phyloP scores from a whole-genome alignment of 1,139 yeast species.

The Debaryomyces robertsiae region DNA sequence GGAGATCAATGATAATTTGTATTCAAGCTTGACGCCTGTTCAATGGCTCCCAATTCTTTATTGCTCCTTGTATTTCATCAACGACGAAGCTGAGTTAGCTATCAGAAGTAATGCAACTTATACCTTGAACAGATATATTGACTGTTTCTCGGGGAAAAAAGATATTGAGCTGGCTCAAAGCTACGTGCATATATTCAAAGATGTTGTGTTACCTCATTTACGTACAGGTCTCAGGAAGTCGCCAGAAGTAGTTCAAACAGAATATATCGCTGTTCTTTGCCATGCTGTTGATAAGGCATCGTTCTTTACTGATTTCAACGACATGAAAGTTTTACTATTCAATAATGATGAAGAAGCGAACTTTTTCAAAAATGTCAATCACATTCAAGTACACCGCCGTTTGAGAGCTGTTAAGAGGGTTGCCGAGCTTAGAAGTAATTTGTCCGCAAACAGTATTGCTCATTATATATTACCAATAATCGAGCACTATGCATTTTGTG shows the following conservation, averaged over 20 bases:
- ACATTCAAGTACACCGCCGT: slow-evolving; percentile 84
- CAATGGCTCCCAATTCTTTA: slow-evolving; percentile 85
- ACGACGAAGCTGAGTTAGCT: slow-evolving; percentile 79
- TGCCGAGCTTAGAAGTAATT: slow-evolving; percentile 35
- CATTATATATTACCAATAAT: slow-evolving; percentile 83
- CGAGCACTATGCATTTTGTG: slow-evolving; percentile 70
- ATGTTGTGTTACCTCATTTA: slow-evolving; percentile 64
- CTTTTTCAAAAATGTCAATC: slow-evolving; percentile 78
- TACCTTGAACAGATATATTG: slow-evolving; percentile 66
- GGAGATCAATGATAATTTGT: slow-evolving; percentile 59
- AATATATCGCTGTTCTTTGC: slow-evolving; percentile 66
- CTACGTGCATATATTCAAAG: slow-evolving; percentile 51
- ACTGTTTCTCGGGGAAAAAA: slow-evolving; percentile 45
- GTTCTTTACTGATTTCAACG: slow-evolving; percentile 58
- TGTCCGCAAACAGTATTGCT: slow-evolving; percentile 64
- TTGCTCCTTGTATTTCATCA: slow-evolving; percentile 68
- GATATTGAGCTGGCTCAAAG: slow-evolving; percentile 36
- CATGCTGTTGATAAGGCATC: slow-evolving; percentile 58
- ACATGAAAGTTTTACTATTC: slow-evolving; percentile 65
- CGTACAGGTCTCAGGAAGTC: slow-evolving; percentile 66
- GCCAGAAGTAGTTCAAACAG: slow-evolving; percentile 67
- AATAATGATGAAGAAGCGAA: slow-evolving; percentile 81
- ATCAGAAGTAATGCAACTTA: slow-evolving; percentile 78
- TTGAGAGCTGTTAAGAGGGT: slow-evolving; percentile 77
- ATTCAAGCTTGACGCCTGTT: slow-evolving; percentile 40